Base-by-base conservation (phyloP, 768 basidiomycete species). In the Brasilioporus rufonigricans region DNA sequence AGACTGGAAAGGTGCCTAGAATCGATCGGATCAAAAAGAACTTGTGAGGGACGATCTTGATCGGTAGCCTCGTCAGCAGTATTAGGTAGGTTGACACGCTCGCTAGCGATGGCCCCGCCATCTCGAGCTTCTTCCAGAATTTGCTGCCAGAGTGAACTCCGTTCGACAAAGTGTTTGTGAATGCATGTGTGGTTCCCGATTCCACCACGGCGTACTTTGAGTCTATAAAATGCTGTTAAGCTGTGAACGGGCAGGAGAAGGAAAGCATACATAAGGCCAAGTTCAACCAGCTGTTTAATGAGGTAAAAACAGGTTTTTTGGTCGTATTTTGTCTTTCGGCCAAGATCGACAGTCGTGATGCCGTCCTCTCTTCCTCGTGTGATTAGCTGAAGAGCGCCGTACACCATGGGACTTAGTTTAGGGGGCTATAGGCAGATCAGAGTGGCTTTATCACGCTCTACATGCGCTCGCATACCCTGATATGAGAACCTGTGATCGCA, bases 251-350 rank as follows among this genome's bases (percentile, higher is more conserved):
- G 16, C 0, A 32, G 33, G 38, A 13, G 43, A 53, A 49, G 24
- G 44, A 36, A 27, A 18, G 60, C 86, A 50, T 77, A 89, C 89
- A 93, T 81, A 38, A 90, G 75, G 63, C 81, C 84, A 50, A 95
- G 75, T 48, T 86, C 84, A 3, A 85, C 77, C 18, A 95, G 75
- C 60, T 90, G 85, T 60, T 84, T 82, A 53, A 92, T 82, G 54
- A 93, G 81, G 71, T 95, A 94, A 67, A 91, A 91, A 59, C 91
- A 91, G 2, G 89, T 89, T 71, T 93, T 94, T 66, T 91, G 90
- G 65, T 93, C 92, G 63, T 95, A 93, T 46, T 82, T 83, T 11
- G 92, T 86, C 63, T 82, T 77, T 61, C 83, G 83, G 24, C 89
- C 89, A 14, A 96, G 77, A 31, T 89, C 81, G 13, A 93, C 82